phyloP scores from a whole-genome alignment of 2,329 filamentous ascomycete genomes.

The Cladophialophora exuberans region DNA sequence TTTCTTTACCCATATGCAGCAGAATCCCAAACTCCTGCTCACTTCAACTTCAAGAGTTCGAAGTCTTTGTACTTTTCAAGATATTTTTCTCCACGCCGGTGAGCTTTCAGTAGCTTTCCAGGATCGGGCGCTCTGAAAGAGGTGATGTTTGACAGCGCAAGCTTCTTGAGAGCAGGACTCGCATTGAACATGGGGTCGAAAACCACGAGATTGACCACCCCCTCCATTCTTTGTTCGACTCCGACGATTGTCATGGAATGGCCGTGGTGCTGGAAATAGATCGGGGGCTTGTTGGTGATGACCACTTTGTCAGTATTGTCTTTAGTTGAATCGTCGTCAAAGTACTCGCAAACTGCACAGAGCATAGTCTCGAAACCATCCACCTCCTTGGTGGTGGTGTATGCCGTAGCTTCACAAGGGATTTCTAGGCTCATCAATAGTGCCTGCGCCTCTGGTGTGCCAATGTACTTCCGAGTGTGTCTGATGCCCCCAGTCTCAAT shows the following conservation, averaged over 20 bases:
- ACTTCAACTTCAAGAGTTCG: constrained; percentile 70
- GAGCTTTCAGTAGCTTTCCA: constrained; percentile 66
- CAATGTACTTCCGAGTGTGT: constrained; percentile 93
- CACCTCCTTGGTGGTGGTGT: constrained; percentile 52
- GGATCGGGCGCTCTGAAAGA: constrained; percentile 51
- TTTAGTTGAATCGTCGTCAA: constrained; percentile 52
- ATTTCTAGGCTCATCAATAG: constrained; percentile 73
- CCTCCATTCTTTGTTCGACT: constrained; percentile 70
- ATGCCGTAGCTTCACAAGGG: constrained; percentile 66
- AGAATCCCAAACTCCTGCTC: neutral
- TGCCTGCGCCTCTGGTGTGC: constrained; percentile 87
- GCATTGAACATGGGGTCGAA: constrained; percentile 87
- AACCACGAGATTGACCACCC: constrained; percentile 70
- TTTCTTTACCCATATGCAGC: neutral
- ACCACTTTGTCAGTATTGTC: constrained; percentile 65
- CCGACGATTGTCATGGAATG: constrained; percentile 92
- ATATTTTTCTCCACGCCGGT: constrained; percentile 71
- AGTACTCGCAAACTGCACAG: constrained; percentile 76
- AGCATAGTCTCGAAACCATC: constrained; percentile 59
- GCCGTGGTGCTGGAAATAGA: constrained; percentile 87
- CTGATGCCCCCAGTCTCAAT: constrained; percentile 83
- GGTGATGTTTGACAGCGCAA: constrained; percentile 45
- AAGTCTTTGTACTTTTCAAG: constrained; percentile 74
- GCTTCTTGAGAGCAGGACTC: constrained; percentile 62
- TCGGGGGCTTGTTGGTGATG: constrained; percentile 73